Conservation (phyloP, 805 yeast genomes). For the Debaryomyces castellii region DNA sequence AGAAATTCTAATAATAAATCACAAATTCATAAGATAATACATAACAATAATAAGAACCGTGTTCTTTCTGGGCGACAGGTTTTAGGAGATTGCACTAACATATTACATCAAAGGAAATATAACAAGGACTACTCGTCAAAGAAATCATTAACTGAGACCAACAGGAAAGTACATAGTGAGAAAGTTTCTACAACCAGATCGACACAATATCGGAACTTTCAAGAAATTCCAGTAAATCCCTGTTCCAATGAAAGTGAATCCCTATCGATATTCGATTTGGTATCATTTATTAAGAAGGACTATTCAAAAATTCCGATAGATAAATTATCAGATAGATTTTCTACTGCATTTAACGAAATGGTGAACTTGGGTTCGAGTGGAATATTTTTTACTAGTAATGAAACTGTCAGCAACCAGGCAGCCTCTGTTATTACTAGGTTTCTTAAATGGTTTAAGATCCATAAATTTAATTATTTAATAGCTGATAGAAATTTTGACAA, state of each 20-base stretch:
- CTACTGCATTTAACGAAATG: neutral
- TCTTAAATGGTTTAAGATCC: constrained; percentile 8
- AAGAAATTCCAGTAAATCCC: too few relatives aligned
- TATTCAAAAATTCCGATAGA: neutral
- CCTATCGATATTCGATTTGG: constrained; percentile 1
- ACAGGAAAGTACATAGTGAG: neutral
- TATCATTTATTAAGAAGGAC: constrained; percentile 2
- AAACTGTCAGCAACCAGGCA: neutral
- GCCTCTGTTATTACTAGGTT: neutral
- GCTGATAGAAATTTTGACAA: neutral
- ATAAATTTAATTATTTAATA: constrained; percentile 7
- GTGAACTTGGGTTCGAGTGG: neutral
- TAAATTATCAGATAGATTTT: neutral
- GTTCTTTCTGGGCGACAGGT: neutral
- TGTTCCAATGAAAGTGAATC: too few relatives aligned
- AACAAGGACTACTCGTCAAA: too few relatives aligned
- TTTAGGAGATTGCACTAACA: neutral
- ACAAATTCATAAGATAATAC: neutral
- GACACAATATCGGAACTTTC: neutral
- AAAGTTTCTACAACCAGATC: neutral
- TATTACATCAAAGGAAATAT: neutral
- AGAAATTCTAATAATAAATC: neutral
- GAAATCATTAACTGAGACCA: too few relatives aligned
- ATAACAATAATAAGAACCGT: neutral
- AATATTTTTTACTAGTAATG: neutral